Evolutionary conservation across 768 basidiomycete genomes (phyloP), one percentile per base, ranked within the genome.

Genomic region (Calocybe indica): DNA sequence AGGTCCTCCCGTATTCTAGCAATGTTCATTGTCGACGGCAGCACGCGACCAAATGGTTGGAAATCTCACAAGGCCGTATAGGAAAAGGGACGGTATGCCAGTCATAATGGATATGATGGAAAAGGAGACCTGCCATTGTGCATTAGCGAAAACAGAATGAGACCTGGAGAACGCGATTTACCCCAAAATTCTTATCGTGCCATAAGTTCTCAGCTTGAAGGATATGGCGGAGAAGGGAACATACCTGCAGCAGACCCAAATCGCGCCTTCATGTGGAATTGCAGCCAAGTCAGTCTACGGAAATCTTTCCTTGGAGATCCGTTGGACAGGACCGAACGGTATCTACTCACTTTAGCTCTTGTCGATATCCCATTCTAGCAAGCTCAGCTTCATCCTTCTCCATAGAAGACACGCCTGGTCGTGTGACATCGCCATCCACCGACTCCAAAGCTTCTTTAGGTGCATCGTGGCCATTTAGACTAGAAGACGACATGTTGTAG

Each of bases 101-200:
- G 85, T 87, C 46, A 86, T 82, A 32, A 85, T 75, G 22, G 80
- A 82, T 47, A 90, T 88, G 61, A 90, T 83, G 7, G 81, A 83
- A 64, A 88, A 88, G 0, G 82, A 84, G 12, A 79, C 69, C 68
- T 76, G 54, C 40, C 13, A 14, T 7, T 30, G 37, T 10, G 3
- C 22, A 13, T 38, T 40, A 10, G 47, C 39, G 29, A 9, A 41
- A 35, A 10, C 33, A 10, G 5, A 39, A 34, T 33, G 39, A 41
- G 40, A 33, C 14, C n/a, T 38, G n/a, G 29, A 48, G 22, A 7
- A 33, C 12, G 31, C 10, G 5, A 43, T 34, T 43, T 34, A 43
- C 42, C 45, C 51, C 11, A 22, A 43, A 43, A 13, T 43, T 43
- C 42, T 43, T 13, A 33, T 15, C 12, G 22, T 15, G 15, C 8